These are phyloP conservation scores for Candida chauliodis DNA, from an alignment of 805 yeast species.

Conservation along the genomic window DNA sequence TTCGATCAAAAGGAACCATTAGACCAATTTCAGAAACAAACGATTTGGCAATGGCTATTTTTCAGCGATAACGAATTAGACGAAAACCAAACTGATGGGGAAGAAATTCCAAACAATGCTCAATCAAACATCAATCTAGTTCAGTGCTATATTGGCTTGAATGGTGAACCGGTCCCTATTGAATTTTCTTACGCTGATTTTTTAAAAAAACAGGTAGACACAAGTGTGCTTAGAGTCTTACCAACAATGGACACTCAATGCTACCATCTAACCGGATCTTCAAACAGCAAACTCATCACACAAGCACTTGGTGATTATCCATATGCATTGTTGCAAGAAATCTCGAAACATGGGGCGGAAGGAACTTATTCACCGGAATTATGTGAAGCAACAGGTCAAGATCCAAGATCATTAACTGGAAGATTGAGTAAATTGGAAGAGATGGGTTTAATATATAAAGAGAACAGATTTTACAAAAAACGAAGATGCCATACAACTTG, in stretches of 20 bases:
- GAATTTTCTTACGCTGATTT: conserved; percentile 19
- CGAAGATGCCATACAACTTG: conserved; percentile 53
- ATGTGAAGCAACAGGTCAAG: conserved; percentile 59
- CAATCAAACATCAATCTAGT: not conserved
- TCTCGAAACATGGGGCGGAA: conserved; percentile 50
- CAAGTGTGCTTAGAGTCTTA: conserved; percentile 16
- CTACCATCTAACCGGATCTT: conserved; percentile 50
- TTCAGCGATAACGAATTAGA: conserved; percentile 15
- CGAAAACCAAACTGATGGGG: conserved; percentile 9
- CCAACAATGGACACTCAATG: conserved; percentile 58
- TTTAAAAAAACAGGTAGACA: conserved; percentile 14
- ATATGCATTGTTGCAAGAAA: conserved; percentile 55
- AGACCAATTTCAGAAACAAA: conserved; percentile 35
- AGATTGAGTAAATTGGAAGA: conserved; percentile 55
- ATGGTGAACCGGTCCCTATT: conserved; percentile 11
- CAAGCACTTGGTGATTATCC: conserved; percentile 50
- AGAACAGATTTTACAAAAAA: conserved; percentile 24
- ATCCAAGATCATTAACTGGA: conserved; percentile 64
- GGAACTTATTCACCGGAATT: conserved; percentile 63
- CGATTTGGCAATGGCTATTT: conserved; percentile 40
- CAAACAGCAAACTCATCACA: conserved; percentile 43
- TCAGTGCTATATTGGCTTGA: conserved; percentile 8
- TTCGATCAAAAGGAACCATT: conserved; percentile 15
- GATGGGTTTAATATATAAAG: conserved; percentile 45
- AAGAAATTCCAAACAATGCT: not conserved